phyloP scores from a whole-genome alignment of 2,329 filamentous ascomycete species.

The Paracoccidioides lutzii region DNA sequence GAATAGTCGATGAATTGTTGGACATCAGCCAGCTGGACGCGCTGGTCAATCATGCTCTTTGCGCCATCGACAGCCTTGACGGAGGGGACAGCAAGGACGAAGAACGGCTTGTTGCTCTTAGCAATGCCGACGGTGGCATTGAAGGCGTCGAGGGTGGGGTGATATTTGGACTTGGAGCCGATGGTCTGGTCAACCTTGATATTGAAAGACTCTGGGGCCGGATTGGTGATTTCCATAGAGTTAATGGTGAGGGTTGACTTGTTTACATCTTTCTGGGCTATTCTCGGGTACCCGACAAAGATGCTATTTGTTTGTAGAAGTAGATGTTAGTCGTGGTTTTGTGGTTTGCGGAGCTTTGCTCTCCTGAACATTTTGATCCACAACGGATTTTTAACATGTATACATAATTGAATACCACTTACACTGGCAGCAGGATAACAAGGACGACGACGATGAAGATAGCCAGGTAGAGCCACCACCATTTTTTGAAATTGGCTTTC shows the following conservation, averaged over 20 bases:
- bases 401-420: constrained; percentile 19
- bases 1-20: constrained; percentile 40
- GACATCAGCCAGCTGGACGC: constrained; percentile 30
- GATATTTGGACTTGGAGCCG: constrained; percentile 37
- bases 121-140: constrained; percentile 38
- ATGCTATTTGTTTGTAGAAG: constrained; percentile 34
- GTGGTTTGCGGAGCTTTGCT: neutral
- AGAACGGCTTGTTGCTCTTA: constrained; percentile 29
- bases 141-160: constrained; percentile 44
- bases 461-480: constrained; percentile 44
- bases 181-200: constrained; percentile 38
- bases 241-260: constrained; percentile 39
- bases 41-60: constrained; percentile 32
- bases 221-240: constrained; percentile 39
- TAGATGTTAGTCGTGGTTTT: neutral
- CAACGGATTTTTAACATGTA: neutral
- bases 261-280: constrained; percentile 43
- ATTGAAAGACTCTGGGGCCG: constrained; percentile 36
- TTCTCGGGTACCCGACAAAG: constrained; percentile 47
- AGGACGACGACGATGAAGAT: constrained; percentile 39
- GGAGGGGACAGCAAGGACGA: constrained; percentile 34
- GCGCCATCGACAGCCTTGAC: constrained; percentile 33
- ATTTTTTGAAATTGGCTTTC: constrained; percentile 29
- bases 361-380: neutral
- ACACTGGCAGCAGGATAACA: constrained; percentile 45